Conservation (phyloP, 192 early-diverging fungal genomes). For the Spinellus fusiger region DNA sequence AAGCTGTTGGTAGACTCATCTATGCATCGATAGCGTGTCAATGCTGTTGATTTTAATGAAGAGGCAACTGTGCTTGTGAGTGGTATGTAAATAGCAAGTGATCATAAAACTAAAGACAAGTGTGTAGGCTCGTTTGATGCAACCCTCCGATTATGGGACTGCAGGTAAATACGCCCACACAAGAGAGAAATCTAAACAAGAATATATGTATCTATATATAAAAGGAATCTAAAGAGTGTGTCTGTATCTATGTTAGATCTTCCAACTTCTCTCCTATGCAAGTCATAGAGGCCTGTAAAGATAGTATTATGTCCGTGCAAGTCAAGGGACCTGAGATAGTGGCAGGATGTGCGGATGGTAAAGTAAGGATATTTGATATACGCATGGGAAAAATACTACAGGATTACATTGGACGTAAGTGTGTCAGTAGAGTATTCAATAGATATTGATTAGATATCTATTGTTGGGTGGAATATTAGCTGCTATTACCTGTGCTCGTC, state of each 20-base stretch:
- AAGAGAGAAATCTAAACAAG: neutral
- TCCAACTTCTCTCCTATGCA: constrained; percentile 70
- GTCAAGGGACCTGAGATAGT: constrained; percentile 70
- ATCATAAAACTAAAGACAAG: no score
- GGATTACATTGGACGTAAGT: constrained; percentile 70
- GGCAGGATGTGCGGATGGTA: constrained; percentile 80
- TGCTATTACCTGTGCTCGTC: constrained; percentile 67
- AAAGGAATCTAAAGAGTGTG: neutral
- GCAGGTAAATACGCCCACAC: constrained; percentile 36
- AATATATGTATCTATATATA: neutral
- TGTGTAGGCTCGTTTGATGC: constrained; percentile 57
- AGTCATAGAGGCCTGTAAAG: constrained; percentile 75
- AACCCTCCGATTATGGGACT: constrained; percentile 76
- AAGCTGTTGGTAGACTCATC: no score
- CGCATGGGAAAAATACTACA: constrained; percentile 62
- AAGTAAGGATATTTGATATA: constrained; percentile 79
- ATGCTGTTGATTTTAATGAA: constrained; percentile 75
- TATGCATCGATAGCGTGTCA: constrained; percentile 69
- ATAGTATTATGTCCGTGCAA: constrained; percentile 75
- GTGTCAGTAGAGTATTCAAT: no score
- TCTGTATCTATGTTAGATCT: constrained; percentile 28
- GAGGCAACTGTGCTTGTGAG: constrained; percentile 74
- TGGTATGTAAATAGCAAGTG: no score
- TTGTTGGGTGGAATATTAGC: constrained; percentile 28
- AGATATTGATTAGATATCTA: neutral